phyloP scores from a whole-genome alignment of 225 moss, liverwort and hornwort genomes.

The Pleurozium schreberi region DNA sequence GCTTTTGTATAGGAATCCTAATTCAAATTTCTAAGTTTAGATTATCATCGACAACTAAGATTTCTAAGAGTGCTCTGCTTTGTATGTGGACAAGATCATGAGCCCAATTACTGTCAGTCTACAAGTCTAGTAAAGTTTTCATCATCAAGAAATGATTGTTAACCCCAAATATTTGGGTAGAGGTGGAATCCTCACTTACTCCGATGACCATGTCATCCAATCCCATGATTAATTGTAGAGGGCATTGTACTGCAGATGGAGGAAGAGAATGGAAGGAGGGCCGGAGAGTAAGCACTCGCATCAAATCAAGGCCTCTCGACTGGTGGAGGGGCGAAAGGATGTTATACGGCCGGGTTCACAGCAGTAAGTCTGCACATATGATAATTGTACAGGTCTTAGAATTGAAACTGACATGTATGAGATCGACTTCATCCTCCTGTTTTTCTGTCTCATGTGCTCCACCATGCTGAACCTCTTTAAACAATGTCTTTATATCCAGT shows the following conservation, averaged over 20 bases:
- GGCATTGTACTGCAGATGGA: constrained; percentile 15
- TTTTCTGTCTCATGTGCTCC: background rate
- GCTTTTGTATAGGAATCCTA: too few relatives aligned
- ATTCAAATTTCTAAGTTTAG: too few relatives aligned
- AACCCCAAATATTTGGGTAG: too few relatives aligned
- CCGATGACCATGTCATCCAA: too few relatives aligned
- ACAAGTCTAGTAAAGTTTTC: too few relatives aligned
- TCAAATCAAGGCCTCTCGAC: constrained; percentile 51
- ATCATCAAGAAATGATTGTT: too few relatives aligned
- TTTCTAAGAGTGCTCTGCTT: too few relatives aligned
- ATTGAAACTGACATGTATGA: background rate
- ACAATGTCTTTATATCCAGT: background rate
- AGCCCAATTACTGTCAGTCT: too few relatives aligned
- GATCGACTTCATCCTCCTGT: background rate
- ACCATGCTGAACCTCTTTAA: background rate
- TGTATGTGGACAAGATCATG: too few relatives aligned
- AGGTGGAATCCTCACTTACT: too few relatives aligned
- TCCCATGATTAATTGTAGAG: too few relatives aligned
- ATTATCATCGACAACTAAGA: too few relatives aligned
- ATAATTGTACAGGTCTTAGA: background rate
- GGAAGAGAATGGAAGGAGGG: constrained; percentile 59
- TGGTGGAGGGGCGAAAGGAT: constrained; percentile 87
- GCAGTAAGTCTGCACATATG: constrained; percentile 25
- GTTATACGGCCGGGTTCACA: constrained; percentile 65
- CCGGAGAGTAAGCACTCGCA: constrained; percentile 62